Base-by-base conservation (phyloP, 768 basidiomycete species). In the Collybiopsis luxurians region DNA sequence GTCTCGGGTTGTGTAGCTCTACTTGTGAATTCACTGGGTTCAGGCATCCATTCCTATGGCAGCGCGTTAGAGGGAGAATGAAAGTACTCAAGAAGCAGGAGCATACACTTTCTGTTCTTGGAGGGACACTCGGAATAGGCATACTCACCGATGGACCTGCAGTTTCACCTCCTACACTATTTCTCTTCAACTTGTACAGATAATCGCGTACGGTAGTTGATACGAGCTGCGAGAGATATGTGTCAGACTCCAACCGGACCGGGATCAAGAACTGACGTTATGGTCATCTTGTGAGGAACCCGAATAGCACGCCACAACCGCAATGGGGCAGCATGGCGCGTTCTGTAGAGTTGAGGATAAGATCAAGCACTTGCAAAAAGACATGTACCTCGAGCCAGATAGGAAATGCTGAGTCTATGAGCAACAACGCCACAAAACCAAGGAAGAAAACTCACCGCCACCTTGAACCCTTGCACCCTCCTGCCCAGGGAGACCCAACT, bases 281-380 rank as follows among this genome's bases (percentile, higher is more conserved):
- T 92, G 90, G 67, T 92, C 90, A 55, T 92, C 90, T 54, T 82
- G 77, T 45, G 86, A 89, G 42, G 89, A 89, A 26, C 90, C 90
- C 15, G 90, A 92, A 69, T 89, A 92, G 61, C 86, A 88, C 3
- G 86, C 90, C 26, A 81, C 84, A 17, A 92, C 73, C 5, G 85
- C 90, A 56, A 92, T 90, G 1, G 90, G 90, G 67, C 89, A 90
- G 63, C 88, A 90, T n/a, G 81, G 84, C 13, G 87, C 88, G 58
- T 89, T 90, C 90, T 92, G 61, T 43, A 17, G 12, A 45, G 36
- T 26, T 47, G 11, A 44, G 19, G 38, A 56, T 47, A 46, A 36
- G 50, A 56, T 26, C 50, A 46, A 42, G 53, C 52, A 34, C 46
- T 11, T 11, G 55, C 45, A 36, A 53, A 43, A 26, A 34, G 48